Conservation (phyloP, 1,284 basidiomycete genomes). For the Meripilus lineatus region DNA sequence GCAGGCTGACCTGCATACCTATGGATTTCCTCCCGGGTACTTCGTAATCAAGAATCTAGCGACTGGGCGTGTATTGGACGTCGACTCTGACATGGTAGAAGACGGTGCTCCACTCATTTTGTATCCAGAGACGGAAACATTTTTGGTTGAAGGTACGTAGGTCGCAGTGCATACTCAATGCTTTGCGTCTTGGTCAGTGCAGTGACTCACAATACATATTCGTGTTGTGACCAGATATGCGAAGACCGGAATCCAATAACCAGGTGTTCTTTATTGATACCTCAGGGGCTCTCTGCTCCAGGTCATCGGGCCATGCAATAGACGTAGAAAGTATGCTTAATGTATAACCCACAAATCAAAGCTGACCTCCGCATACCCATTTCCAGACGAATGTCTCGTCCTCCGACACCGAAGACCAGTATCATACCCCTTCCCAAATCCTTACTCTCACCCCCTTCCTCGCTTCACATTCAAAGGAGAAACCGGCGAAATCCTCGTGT, state of each 20-base stretch:
- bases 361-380: constrained; percentile 1
- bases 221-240: constrained; percentile 43
- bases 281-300: constrained; percentile 67
- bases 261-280: constrained; percentile 83
- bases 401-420: constrained; percentile 71
- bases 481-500: constrained; percentile 54
- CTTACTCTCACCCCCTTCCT: constrained; percentile 70
- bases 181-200: not conserved
- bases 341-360: constrained; percentile 7
- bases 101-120: constrained; percentile 64
- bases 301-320: constrained; percentile 73
- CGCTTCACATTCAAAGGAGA: constrained; percentile 53
- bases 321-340: constrained; percentile 59
- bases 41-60: constrained; percentile 66
- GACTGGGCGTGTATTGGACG: constrained; percentile 57
- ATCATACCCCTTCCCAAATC: constrained; percentile 68
- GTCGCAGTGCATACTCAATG: too few relatives aligned
- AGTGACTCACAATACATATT: not conserved
- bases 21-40: constrained; percentile 73
- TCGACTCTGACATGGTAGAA: constrained; percentile 47
- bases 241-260: constrained; percentile 64
- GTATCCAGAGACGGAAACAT: constrained; percentile 67
- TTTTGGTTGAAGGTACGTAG: constrained; percentile 68
- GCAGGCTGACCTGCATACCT: constrained; percentile 22
- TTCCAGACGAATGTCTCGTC: constrained; percentile 57